Evolutionary conservation across 2,329 filamentous ascomycete genomes (phyloP).

Genomic region (Cladosporium oxysporum): DNA sequence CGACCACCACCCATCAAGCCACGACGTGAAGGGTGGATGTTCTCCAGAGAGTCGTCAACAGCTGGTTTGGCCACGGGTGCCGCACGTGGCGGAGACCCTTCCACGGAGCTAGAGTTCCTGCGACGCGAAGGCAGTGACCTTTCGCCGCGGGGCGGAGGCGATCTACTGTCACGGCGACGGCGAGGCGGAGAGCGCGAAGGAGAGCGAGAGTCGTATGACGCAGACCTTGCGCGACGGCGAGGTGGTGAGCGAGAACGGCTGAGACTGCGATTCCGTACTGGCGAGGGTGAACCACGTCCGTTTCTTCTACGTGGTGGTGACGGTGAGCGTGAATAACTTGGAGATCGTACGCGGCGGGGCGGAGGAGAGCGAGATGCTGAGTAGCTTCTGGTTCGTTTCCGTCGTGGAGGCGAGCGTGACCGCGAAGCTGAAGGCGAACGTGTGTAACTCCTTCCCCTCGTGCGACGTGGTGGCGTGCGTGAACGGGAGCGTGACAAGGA

Average conservation of each 20-base stretch:
- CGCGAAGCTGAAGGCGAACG: slow-evolving; percentile 25
- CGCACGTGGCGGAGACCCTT: slow-evolving; percentile 30
- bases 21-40: slow-evolving; percentile 40
- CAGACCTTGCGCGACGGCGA: slow-evolving; percentile 21
- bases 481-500: slow-evolving; percentile 31
- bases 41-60: slow-evolving; percentile 33
- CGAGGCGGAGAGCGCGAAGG: slow-evolving; percentile 24
- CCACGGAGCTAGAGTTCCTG: slow-evolving; percentile 35
- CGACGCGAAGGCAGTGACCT: slow-evolving; percentile 23
- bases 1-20: slow-evolving; percentile 33
- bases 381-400: slow-evolving; percentile 28
- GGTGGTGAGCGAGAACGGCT: slow-evolving; percentile 23
- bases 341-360: slow-evolving; percentile 22
- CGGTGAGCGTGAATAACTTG: slow-evolving; percentile 18
- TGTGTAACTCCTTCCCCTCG: slow-evolving; percentile 19
- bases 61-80: slow-evolving; percentile 19
- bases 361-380: slow-evolving; percentile 25
- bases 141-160: background rate
- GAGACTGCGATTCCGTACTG: slow-evolving; percentile 20
- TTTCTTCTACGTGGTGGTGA: slow-evolving; percentile 4
- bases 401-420: slow-evolving; percentile 34
- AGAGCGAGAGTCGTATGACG: slow-evolving; percentile 29
- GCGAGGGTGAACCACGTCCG: slow-evolving; percentile 23
- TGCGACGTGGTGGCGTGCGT: slow-evolving; percentile 30
- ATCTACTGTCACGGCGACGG: slow-evolving; percentile 6